Conservation (phyloP, 2,329 filamentous ascomycete species). For the Chrysoporthe deuterocubensis region DNA sequence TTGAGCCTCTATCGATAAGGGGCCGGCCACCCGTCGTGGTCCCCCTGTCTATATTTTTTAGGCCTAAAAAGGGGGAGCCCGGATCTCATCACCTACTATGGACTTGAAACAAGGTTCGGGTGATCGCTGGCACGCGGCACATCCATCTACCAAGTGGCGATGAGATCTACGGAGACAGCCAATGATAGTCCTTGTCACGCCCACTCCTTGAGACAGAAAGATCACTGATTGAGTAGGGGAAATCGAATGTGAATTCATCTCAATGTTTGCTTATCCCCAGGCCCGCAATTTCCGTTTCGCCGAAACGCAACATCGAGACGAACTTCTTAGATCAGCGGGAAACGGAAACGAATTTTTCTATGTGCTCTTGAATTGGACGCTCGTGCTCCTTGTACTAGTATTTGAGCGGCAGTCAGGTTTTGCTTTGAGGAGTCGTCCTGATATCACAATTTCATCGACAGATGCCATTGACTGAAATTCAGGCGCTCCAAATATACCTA, state of each 20-base stretch:
- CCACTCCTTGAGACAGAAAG: not conserved
- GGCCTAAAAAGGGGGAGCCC: not conserved
- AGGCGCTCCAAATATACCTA: not conserved
- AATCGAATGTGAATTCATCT: not conserved
- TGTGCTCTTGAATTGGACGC: not conserved
- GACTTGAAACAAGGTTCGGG: conserved; percentile 1
- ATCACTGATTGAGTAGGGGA: not conserved
- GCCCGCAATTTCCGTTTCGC: conserved; percentile 1
- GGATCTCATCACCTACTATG: not conserved
- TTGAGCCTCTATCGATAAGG: conserved; percentile 25
- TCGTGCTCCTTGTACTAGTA: not conserved
- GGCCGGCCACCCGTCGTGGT: not conserved
- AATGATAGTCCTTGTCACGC: not conserved
- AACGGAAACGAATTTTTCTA: not conserved
- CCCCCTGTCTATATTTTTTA: conserved; percentile 6
- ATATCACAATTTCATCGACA: not conserved
- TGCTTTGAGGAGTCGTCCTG: not conserved
- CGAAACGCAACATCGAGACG: conserved; percentile 10
- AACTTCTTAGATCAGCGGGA: conserved; percentile 1
- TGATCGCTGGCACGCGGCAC: not conserved
- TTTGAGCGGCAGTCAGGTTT: not conserved
- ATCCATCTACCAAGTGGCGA: not conserved
- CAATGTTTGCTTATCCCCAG: not conserved
- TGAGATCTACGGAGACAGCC: not conserved
- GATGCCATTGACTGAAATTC: not conserved